These are phyloP conservation scores for Talaromyces adpressus DNA, from an alignment of 495 filamentous ascomycete species.

Conservation along the genomic window DNA sequence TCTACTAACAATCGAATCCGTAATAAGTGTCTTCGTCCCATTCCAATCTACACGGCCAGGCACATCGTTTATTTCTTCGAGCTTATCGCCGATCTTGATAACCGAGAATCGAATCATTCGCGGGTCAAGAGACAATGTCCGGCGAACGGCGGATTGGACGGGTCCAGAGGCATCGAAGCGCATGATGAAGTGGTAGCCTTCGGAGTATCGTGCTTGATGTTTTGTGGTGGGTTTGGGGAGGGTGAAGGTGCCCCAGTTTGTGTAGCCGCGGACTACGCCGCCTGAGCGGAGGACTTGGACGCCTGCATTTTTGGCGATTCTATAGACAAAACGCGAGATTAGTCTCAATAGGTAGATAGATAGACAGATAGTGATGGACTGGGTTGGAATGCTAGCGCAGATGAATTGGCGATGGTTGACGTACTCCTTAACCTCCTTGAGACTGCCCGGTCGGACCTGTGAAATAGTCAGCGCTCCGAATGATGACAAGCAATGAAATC, in stretches of 20 bases:
- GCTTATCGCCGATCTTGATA: conserved; percentile 78
- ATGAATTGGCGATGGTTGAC: conserved; percentile 17
- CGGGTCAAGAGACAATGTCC: conserved; percentile 79
- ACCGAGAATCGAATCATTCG: conserved; percentile 79
- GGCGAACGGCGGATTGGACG: conserved; percentile 64
- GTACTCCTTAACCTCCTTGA: conserved; percentile 92
- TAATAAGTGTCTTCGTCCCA: neutral
- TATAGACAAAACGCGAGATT: conserved; percentile 20
- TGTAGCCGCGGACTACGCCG: conserved; percentile 85
- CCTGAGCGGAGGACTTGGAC: conserved; percentile 72
- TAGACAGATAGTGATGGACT: neutral
- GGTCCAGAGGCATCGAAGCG: conserved; percentile 72
- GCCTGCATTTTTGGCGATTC: conserved; percentile 85
- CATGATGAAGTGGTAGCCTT: conserved; percentile 96
- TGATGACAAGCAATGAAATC: neutral
- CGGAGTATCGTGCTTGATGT: conserved; percentile 71
- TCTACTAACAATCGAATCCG: neutral
- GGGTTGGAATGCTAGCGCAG: neutral
- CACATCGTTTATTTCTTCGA: conserved; percentile 60
- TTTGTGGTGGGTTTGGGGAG: conserved; percentile 68
- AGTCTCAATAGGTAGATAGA: conserved; percentile 1
- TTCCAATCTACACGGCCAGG: conserved; percentile 55
- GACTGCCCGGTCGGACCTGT: conserved; percentile 82
- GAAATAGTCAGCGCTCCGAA: conserved; percentile 6
- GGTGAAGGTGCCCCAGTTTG: conserved; percentile 88